A percentile compares a stretch with the other conserved stretches of the same genome.
Evolutionary conservation across 192 early-diverging fungal species (phyloP).

Genomic region (Linnemannia elongata): DNA sequence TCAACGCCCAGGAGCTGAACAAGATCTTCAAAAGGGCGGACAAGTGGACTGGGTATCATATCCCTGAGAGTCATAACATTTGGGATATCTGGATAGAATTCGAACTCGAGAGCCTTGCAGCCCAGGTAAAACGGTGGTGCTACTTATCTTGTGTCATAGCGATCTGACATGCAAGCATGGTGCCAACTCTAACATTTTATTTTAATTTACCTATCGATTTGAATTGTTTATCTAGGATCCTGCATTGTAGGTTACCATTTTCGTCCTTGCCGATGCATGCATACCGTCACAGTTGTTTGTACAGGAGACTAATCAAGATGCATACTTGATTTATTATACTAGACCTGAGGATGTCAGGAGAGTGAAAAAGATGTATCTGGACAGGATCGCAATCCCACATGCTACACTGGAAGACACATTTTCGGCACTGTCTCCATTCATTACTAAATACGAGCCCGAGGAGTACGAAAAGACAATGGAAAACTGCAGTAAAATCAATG

Average conservation of each 20-base stretch:
- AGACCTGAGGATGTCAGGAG: constrained; percentile 31
- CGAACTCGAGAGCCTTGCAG: constrained; percentile 64
- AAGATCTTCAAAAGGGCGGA: constrained; percentile 60
- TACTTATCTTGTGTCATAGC: not conserved
- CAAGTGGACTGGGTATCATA: constrained; percentile 65
- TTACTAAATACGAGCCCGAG: constrained; percentile 62
- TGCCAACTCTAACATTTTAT: not conserved
- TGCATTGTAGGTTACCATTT: not conserved
- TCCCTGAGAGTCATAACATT: constrained; percentile 70
- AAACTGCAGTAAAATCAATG: constrained; percentile 57
- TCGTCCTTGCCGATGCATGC: not conserved
- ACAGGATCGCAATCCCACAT: constrained; percentile 30
- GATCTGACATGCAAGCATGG: not conserved
- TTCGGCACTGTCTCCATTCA: constrained; percentile 71
- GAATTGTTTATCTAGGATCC: not conserved
- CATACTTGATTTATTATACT: constrained; percentile 34
- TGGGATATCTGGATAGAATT: constrained; percentile 75
- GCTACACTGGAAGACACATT: constrained; percentile 73
- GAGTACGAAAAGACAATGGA: constrained; percentile 73
- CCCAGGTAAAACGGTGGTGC: constrained; percentile 10
- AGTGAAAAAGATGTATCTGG: constrained; percentile 34
- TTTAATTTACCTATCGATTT: not conserved
- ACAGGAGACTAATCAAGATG: constrained; percentile 56
- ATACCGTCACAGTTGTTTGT: constrained; percentile 12
- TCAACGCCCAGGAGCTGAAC: constrained; percentile 57